Percentiles rank a stretch among this genome's conserved stretches.
These are phyloP conservation scores for Fusarium sp. DNA, from an alignment of 2,329 filamentous ascomycete genomes.

Conservation along the genomic window DNA sequence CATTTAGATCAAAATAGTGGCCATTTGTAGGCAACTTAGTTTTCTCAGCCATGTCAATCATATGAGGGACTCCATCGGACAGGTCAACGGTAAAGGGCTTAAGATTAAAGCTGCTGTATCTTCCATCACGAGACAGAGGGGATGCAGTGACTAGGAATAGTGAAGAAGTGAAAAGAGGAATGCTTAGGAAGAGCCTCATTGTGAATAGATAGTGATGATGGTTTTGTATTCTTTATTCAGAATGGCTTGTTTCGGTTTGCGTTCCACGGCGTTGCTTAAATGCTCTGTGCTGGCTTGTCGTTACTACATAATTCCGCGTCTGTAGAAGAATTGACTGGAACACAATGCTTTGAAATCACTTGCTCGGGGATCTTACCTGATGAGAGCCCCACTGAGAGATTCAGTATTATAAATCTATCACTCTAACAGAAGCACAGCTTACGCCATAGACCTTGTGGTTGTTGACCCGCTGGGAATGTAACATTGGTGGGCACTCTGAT, in stretches of 20 bases:
- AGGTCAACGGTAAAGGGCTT: not conserved
- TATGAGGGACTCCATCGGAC: not conserved
- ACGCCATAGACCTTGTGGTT: too few relatives aligned
- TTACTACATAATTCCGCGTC: not conserved
- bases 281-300: not conserved
- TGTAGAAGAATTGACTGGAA: not conserved
- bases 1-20: not conserved
- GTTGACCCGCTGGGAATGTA: too few relatives aligned
- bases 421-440: too few relatives aligned
- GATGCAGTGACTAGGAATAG: not conserved
- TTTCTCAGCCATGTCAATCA: not conserved
- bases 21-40: not conserved
- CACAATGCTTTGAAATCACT: not conserved
- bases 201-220: not conserved
- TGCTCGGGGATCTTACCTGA: too few relatives aligned
- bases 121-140: not conserved
- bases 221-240: not conserved
- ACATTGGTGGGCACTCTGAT: too few relatives aligned
- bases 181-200: not conserved
- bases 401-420: too few relatives aligned
- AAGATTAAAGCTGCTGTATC: not conserved
- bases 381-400: too few relatives aligned
- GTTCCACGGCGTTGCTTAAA: too few relatives aligned
- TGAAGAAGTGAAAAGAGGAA: not conserved
- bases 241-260: not conserved